These are phyloP conservation scores for Podospora tetraspora DNA, from an alignment of 495 filamentous ascomycete genomes.

Conservation along the genomic window DNA sequence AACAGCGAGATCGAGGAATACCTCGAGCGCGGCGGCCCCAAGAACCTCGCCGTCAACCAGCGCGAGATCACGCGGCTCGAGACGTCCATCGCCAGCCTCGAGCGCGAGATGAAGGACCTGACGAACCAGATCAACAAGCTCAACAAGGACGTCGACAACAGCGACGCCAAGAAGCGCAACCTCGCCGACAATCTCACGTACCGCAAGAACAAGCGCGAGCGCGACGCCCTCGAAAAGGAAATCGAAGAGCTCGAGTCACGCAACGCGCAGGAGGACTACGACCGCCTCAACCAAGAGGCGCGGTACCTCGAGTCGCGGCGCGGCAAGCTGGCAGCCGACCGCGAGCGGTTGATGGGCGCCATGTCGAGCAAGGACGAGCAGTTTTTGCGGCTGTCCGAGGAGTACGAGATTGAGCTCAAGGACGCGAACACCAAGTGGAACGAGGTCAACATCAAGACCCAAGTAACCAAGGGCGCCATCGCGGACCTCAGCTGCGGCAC, in stretches of 20 bases:
- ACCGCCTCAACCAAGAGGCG: constrained; percentile 65
- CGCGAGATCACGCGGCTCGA: constrained; percentile 63
- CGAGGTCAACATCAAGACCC: constrained; percentile 82
- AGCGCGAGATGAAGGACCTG: constrained; percentile 62
- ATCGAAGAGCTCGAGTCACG: constrained; percentile 72
- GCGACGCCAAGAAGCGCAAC: constrained; percentile 69
- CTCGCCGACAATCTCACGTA: constrained; percentile 85
- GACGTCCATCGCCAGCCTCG: constrained; percentile 56
- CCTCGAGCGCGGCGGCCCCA: constrained; percentile 65
- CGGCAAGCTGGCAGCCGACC: constrained; percentile 50
- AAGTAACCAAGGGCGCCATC: constrained; percentile 86
- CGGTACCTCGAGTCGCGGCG: constrained; percentile 54
- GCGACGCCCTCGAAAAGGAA: constrained; percentile 60
- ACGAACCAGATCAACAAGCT: constrained; percentile 69
- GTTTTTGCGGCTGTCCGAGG: constrained; percentile 58
- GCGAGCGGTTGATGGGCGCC: constrained; percentile 56
- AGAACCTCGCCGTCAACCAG: constrained; percentile 62
- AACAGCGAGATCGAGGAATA: constrained; percentile 78
- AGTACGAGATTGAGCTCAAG: constrained; percentile 84
- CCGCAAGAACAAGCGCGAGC: constrained; percentile 62
- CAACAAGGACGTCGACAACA: constrained; percentile 68
- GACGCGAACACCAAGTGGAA: constrained; percentile 77
- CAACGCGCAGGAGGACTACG: constrained; percentile 75
- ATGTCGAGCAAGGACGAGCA: constrained; percentile 80
- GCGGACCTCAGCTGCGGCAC: constrained; percentile 81